These are phyloP conservation scores for Hypoxylon intermedium DNA, from an alignment of 495 filamentous ascomycete genomes.

Conservation along the genomic window DNA sequence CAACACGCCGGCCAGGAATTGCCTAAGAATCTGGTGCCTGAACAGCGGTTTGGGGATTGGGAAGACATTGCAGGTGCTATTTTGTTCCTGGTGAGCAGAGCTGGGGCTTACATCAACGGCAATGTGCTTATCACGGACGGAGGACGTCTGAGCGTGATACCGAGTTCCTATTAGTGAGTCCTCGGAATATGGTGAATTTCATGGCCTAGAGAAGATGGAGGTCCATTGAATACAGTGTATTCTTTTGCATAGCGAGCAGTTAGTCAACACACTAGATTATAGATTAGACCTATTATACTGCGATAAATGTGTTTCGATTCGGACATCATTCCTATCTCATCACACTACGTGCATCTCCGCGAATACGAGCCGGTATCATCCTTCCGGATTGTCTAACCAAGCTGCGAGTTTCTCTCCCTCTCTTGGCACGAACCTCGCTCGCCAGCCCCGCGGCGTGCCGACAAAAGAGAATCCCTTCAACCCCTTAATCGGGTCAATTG, in stretches of 20 bases:
- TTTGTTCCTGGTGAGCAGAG: conserved; percentile 58
- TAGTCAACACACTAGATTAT: not conserved
- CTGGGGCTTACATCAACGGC: conserved; percentile 61
- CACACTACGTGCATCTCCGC: too few relatives aligned
- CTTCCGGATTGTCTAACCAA: conserved; percentile 21
- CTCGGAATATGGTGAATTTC: not conserved
- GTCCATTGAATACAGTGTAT: not conserved
- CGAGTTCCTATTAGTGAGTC: conserved; percentile 48
- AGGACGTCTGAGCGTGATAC: conserved; percentile 54
- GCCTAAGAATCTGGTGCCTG: conserved; percentile 52
- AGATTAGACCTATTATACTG: not conserved
- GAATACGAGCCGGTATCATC: not conserved
- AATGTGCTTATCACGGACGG: conserved; percentile 60
- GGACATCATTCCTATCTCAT: too few relatives aligned
- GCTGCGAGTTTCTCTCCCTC: conserved; percentile 19
- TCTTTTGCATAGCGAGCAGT: not conserved
- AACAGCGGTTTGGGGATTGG: conserved; percentile 53
- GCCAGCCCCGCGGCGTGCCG: conserved; percentile 24
- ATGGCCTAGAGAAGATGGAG: not conserved
- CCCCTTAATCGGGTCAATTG: conserved; percentile 21
- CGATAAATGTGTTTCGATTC: too few relatives aligned
- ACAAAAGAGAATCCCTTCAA: conserved; percentile 17
- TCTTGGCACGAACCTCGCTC: conserved; percentile 22
- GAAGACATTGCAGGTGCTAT: conserved; percentile 61
- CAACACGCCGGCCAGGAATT: conserved; percentile 44